Base-by-base conservation (phyloP, 305 asterid genomes). In the Petunia hybrid region DNA sequence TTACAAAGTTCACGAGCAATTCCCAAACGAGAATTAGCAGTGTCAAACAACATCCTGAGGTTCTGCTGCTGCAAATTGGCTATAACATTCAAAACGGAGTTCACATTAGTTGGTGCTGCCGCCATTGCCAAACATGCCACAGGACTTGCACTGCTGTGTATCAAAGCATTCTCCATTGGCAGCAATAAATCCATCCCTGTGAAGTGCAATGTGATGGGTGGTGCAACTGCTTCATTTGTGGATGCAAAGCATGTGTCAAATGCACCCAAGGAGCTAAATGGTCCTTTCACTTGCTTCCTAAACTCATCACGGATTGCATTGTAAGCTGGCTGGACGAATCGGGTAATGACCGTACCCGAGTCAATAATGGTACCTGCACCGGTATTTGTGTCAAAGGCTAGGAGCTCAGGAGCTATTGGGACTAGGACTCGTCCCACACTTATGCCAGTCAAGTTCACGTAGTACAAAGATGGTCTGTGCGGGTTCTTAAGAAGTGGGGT, bases 21-120 rank as follows among this genome's bases (percentile, higher is more conserved):
- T 4, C 98, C 97, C 80, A 95, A 36, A 38, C 88, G 94, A 40
- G 97, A 92, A 60, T 94, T 94, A 1, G 79, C 90, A 0, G 93
- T 91, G 39, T 95, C 99, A 43, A 94, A 94, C 94, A 94, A 10
- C 63, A 95, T 91, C 94, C 98, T 89, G 14, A 94, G 88, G 55
- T 95, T 95, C 85, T 95, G 99, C 82, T 95, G 99, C 97, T 95
- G 98, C 91, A 94, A 88, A 89, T 89, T 94, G 84, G 98, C 99
- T 39, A 95, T 90, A 3, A 94, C 93, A 77, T 93, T 95, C 82
- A 95, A 87, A 80, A 88, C 93, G 0, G 98, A 92, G 89, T 95
- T 90, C 85, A 91, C 91, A 66, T 92, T 92, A 57, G 80, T 81
- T 1, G 99, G 97, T 0, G 95, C 94, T 5, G 97, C 93, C 0